Conservation (phyloP, 106 monocot genomes). For the Dioscorea zingiberensis region DNA sequence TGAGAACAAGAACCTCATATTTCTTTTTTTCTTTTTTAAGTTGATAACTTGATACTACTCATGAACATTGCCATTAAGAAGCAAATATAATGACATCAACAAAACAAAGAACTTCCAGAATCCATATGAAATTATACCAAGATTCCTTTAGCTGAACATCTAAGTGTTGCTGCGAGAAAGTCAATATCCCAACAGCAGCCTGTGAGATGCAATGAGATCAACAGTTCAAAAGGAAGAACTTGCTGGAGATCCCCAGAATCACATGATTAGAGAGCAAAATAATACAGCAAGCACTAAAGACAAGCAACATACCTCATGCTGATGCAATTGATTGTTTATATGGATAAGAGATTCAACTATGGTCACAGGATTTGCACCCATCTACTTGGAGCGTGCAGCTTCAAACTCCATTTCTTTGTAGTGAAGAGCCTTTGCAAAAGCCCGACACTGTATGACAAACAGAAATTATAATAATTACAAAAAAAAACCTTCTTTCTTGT, state of each 20-base stretch:
- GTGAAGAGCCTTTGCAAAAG: conserved; percentile 98
- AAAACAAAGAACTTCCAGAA: neutral
- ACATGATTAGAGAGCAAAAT: neutral
- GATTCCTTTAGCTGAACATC: conserved; percentile 98
- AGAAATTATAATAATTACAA: neutral
- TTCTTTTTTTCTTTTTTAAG: too few species aligned
- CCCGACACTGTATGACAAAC: conserved; percentile 66
- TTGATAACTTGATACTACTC: too few species aligned
- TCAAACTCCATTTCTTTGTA: conserved; percentile 99
- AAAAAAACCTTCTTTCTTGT: too few species aligned
- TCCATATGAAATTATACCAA: conserved; percentile 41
- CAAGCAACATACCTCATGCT: conserved; percentile 74
- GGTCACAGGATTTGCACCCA: conserved; percentile 94
- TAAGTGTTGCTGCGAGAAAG: conserved; percentile 88
- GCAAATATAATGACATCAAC: too few species aligned
- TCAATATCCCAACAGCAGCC: conserved; percentile 98
- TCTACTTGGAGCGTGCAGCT: conserved; percentile 87
- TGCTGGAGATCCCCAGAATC: neutral
- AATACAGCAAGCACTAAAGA: neutral
- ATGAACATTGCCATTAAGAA: too few species aligned
- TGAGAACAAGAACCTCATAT: too few species aligned
- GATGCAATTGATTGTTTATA: conserved; percentile 97
- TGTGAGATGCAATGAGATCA: conserved; percentile 14
- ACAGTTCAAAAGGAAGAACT: neutral
- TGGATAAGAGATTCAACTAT: conserved; percentile 98